Evolutionary conservation across 768 basidiomycete species (phyloP).

Genomic region (Calocybe cyanea): DNA sequence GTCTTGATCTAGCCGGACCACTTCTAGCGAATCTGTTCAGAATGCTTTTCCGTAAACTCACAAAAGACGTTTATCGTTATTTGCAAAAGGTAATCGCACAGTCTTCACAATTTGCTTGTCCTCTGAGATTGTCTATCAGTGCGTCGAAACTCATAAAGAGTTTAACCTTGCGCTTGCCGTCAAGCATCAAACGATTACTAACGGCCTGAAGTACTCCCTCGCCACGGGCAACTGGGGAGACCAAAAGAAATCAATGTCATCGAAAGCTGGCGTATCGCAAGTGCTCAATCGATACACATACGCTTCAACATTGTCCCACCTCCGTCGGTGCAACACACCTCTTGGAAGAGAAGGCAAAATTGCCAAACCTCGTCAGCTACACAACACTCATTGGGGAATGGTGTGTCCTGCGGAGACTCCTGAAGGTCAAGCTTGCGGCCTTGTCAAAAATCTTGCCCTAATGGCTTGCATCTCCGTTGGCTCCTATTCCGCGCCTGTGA

Average conservation of each 20-base stretch:
- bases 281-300: conserved; percentile 98
- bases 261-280: conserved; percentile 98
- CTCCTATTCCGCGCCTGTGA: conserved; percentile 91
- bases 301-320: conserved; percentile 95
- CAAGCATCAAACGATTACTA: conserved; percentile 95
- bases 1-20: conserved; percentile 93
- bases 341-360: conserved; percentile 98
- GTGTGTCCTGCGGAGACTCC: conserved; percentile 99
- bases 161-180: conserved; percentile 91
- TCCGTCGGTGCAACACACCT: conserved; percentile 97
- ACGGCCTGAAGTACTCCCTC: conserved; percentile 95
- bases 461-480: conserved; percentile 99
- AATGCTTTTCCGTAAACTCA: conserved; percentile 95
- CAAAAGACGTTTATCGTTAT: conserved; percentile 95
- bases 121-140: conserved; percentile 42
- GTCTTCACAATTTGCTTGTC: background rate
- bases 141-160: conserved; percentile 93
- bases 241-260: conserved; percentile 97
- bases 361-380: conserved; percentile 97
- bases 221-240: conserved; percentile 99
- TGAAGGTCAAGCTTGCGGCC: conserved; percentile 98
- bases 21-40: conserved; percentile 95
- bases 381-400: conserved; percentile 99
- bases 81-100: conserved; percentile 81
- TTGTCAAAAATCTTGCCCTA: conserved; percentile 96